Evolutionary conservation across 179 eudicot genomes (phyloP), one percentile per base, ranked within the genome.

Genomic region (Drosera spatulata): DNA sequence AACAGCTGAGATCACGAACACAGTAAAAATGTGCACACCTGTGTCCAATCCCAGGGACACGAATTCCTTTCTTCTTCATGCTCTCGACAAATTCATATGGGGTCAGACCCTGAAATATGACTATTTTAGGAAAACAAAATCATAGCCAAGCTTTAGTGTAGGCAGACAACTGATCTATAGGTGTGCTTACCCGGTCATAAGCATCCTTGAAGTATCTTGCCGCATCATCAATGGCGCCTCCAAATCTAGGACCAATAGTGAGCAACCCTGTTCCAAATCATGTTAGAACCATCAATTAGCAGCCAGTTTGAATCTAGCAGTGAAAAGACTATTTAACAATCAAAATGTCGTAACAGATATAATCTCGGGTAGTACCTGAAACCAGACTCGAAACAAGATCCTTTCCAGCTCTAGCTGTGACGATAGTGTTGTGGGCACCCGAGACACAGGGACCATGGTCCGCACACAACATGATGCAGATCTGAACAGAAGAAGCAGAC

Each of bases 361-460:
- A 22, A 22, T 22, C 33, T 22, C 9, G 22, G 13, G 42, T 8
- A 8, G 37, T 74, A 90, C 99, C 99, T 65, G 99, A 79, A 59
- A 94, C 99, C 63, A 94, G 96, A 75, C 99, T 77, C 62, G 99
- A 94, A 41, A 94, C 97, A 11, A 94, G 89, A 65, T 94, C 99
- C 74, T 94, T 94, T 66, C 99, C 97, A 22, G 99, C 99, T 73
- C 99, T 83, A 66, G 99, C 99, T 51, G 99, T 90, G 33, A 94
- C 99, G 53, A 94, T 94, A 58, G 97, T 81, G 68, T 87, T 90
- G 80, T 90, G 99, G 69, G 99, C 99, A 73, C 97, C 96, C 64
- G 99, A 94, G 53, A 87, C 99, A 74, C 99, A 94, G 9, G 99
- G 99, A 69, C 97, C 99, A 66, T 94, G 96, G 73, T 94, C 99